Percentiles rank a stretch among this genome's conserved stretches.
Evolutionary conservation across 176 grass and related monocot genomes (phyloP).

Genomic region (Oryza officinalis): DNA sequence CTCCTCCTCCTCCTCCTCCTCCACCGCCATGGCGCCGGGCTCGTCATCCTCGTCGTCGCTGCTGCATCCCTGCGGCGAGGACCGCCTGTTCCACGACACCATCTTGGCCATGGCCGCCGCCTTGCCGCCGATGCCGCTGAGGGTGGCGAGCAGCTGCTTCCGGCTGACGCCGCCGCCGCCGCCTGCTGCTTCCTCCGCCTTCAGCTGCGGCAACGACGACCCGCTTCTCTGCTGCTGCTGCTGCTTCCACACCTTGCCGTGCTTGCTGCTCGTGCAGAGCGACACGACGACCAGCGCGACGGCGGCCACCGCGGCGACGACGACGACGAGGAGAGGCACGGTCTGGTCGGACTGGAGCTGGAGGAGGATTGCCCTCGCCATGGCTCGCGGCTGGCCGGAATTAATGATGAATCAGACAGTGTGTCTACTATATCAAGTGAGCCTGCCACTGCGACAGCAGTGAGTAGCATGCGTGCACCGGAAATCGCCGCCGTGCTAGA

Average conservation of each 20-base stretch:
- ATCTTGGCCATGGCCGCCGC: constrained; percentile 43
- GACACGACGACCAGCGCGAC: constrained; percentile 32
- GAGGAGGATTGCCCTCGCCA: constrained; percentile 25
- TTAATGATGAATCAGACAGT: no score
- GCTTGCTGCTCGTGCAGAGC: constrained; percentile 46
- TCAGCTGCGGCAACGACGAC: background rate
- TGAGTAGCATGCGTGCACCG: background rate
- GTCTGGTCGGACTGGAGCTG: background rate
- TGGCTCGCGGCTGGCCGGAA: background rate
- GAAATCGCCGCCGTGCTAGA: constrained; percentile 19
- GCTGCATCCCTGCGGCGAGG: background rate
- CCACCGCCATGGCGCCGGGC: background rate
- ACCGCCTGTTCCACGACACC: constrained; percentile 39
- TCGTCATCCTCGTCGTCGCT: background rate
- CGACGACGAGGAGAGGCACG: background rate
- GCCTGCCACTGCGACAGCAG: background rate
- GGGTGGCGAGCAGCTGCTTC: constrained; percentile 31
- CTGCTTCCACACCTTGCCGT: constrained; percentile 37
- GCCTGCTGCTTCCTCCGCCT: background rate
- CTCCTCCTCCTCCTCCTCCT: constrained; percentile 11
- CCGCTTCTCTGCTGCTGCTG: background rate
- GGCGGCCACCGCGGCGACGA: background rate
- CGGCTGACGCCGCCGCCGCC: background rate
- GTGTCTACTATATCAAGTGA: no score
- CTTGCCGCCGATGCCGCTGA: constrained; percentile 48